A percentile compares a stretch with the other conserved stretches of the same genome.
phyloP scores from a whole-genome alignment of 2,329 filamentous ascomycete species.

The Colletotrichum karsti region DNA sequence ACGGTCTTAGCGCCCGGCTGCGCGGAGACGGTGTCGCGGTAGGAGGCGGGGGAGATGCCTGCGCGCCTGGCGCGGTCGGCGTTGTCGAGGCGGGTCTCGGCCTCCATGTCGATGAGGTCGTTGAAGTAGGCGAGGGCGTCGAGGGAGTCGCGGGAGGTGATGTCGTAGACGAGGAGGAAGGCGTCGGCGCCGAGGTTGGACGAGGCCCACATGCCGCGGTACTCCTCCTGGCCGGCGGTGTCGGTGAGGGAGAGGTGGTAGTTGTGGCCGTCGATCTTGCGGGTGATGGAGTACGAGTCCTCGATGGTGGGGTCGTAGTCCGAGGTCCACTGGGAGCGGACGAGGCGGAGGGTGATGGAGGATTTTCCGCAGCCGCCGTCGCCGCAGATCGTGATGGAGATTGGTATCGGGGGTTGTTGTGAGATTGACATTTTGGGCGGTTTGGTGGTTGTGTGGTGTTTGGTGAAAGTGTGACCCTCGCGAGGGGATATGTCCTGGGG shows the following conservation, averaged over 20 bases:
- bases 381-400: constrained; percentile 85
- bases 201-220: constrained; percentile 85
- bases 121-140: constrained; percentile 81
- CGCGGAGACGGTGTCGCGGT: constrained; percentile 37
- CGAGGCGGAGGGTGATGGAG: constrained; percentile 83
- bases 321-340: constrained; percentile 84
- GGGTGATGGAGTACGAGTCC: constrained; percentile 86
- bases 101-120: constrained; percentile 85
- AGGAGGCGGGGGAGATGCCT: constrained; percentile 42
- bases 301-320: constrained; percentile 85
- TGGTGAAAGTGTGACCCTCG: neutral
- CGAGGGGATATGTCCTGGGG: too few species aligned
- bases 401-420: constrained; percentile 58
- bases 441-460: neutral
- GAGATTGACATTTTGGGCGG: constrained; percentile 17
- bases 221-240: constrained; percentile 90
- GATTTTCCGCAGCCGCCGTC: constrained; percentile 88
- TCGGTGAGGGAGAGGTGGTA: constrained; percentile 85
- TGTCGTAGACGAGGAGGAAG: constrained; percentile 89
- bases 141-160: constrained; percentile 75
- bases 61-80: constrained; percentile 60
- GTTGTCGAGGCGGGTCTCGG: constrained; percentile 73
- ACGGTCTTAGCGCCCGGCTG: constrained; percentile 59
- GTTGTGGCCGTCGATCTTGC: constrained; percentile 79
- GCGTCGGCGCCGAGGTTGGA: constrained; percentile 83